Evolutionary conservation across 345 rosid species (phyloP).

Genomic region (Aethionema arabicum): DNA sequence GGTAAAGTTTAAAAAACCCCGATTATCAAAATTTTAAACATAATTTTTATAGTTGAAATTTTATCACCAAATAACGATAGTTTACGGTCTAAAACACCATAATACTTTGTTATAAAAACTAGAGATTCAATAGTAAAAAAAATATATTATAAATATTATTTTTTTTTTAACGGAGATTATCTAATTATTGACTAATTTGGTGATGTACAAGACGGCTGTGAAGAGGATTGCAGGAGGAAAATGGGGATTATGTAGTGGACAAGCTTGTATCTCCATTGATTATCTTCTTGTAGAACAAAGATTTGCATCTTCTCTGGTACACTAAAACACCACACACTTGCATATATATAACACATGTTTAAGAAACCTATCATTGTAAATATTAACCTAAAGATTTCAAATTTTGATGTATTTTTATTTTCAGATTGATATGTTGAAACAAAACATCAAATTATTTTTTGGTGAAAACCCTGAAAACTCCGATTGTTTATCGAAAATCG

Average conservation of each 20-base stretch:
- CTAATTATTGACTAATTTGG: slow-evolving; percentile 29
- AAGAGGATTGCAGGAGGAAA: slow-evolving; percentile 78
- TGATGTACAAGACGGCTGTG: slow-evolving; percentile 28
- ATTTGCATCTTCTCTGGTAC: slow-evolving; percentile 58
- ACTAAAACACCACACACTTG: not conserved
- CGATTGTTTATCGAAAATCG: slow-evolving; percentile 55
- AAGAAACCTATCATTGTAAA: no score
- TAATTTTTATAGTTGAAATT: no score
- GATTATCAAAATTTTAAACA: no score
- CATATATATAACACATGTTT: not conserved
- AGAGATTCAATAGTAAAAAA: no score
- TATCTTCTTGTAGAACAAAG: slow-evolving; percentile 66
- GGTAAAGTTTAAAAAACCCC: no score
- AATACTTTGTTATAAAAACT: no score
- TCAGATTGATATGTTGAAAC: slow-evolving; percentile 61
- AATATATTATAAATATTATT: no score
- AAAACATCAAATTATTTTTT: slow-evolving; percentile 47
- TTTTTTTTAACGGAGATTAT: no score
- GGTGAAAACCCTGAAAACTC: slow-evolving; percentile 59
- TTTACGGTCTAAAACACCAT: no score
- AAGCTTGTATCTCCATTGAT: slow-evolving; percentile 75
- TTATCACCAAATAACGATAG: no score
- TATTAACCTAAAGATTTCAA: slow-evolving; percentile 19
- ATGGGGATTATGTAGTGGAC: slow-evolving; percentile 82
- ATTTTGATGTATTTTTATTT: slow-evolving; percentile 20